Evolutionary conservation across 2,329 filamentous ascomycete species (phyloP).

Genomic region (Pyrenophora tritici-repentis): DNA sequence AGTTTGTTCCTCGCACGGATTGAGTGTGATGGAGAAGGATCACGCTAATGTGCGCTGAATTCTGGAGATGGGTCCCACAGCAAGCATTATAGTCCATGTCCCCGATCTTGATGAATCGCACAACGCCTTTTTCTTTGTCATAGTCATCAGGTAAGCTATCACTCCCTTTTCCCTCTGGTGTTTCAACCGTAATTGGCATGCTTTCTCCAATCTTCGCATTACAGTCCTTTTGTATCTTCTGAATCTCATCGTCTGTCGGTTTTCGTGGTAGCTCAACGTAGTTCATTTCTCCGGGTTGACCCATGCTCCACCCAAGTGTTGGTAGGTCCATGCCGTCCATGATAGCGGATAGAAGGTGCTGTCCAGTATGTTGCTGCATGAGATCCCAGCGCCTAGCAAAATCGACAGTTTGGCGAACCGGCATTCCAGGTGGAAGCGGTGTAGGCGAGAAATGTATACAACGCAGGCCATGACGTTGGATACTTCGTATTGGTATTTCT

Average conservation of each 20-base stretch:
- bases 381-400: conserved; percentile 40
- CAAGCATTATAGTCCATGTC: conserved; percentile 43
- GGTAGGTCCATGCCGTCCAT: conserved; percentile 39
- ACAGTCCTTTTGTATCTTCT: conserved; percentile 33
- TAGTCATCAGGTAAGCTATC: conserved; percentile 39
- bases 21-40: conserved; percentile 41
- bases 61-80: conserved; percentile 43
- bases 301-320: conserved; percentile 42
- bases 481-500: conserved; percentile 34
- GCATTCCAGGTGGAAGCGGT: conserved; percentile 77
- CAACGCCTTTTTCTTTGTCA: conserved; percentile 38
- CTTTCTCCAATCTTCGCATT: conserved; percentile 36
- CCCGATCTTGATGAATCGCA: conserved; percentile 41
- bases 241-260: conserved; percentile 32
- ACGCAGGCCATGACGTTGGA: conserved; percentile 58
- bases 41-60: conserved; percentile 37
- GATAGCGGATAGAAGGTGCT: conserved; percentile 42
- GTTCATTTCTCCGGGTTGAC: conserved; percentile 41
- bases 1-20: conserved; percentile 38
- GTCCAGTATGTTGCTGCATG: conserved; percentile 46
- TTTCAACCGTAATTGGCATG: conserved; percentile 38
- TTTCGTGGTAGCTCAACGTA: conserved; percentile 40
- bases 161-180: conserved; percentile 31
- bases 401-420: conserved; percentile 35
- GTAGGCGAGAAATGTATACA: conserved; percentile 78